Percentiles rank a stretch among this genome's conserved stretches.
phyloP scores from a whole-genome alignment of 2,329 filamentous ascomycete genomes.

The Lachnellula willkommii region DNA sequence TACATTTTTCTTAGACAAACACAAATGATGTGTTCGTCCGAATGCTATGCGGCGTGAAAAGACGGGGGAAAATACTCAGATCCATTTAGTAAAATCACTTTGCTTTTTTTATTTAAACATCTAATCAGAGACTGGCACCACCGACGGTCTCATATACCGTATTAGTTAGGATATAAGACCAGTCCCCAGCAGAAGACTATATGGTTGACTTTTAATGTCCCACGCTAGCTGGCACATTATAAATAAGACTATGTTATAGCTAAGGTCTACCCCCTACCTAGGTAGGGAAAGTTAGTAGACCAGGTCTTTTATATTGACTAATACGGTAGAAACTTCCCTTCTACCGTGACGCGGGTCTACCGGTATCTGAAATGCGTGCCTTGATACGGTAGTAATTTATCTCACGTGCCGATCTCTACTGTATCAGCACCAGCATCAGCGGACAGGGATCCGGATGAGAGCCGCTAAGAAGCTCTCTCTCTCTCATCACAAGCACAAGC shows the following conservation, averaged over 20 bases:
- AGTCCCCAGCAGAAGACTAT: too few relatives aligned
- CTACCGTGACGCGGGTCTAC: not conserved
- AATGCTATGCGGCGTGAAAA: not conserved
- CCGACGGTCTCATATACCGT: not conserved
- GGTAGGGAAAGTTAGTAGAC: too few relatives aligned
- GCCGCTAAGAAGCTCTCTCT: not conserved
- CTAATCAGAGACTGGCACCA: too few relatives aligned
- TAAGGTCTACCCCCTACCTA: too few relatives aligned
- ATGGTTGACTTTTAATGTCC: too few relatives aligned
- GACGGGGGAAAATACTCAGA: not conserved
- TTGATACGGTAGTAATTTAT: not conserved
- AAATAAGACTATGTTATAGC: too few relatives aligned
- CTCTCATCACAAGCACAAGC: not conserved
- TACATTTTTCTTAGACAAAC: not conserved
- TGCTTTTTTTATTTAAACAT: too few relatives aligned
- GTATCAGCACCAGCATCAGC: too few relatives aligned
- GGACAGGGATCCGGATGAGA: too few relatives aligned
- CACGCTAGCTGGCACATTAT: too few relatives aligned
- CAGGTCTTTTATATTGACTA: too few relatives aligned
- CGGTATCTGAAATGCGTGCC: not conserved
- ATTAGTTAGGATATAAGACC: too few relatives aligned
- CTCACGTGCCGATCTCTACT: not conserved
- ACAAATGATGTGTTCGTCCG: not conserved
- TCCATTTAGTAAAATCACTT: not conserved
- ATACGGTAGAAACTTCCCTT: not conserved